Evolutionary conservation across 805 yeast species (phyloP).

Genomic region (Saccharomyces eubayanus): DNA sequence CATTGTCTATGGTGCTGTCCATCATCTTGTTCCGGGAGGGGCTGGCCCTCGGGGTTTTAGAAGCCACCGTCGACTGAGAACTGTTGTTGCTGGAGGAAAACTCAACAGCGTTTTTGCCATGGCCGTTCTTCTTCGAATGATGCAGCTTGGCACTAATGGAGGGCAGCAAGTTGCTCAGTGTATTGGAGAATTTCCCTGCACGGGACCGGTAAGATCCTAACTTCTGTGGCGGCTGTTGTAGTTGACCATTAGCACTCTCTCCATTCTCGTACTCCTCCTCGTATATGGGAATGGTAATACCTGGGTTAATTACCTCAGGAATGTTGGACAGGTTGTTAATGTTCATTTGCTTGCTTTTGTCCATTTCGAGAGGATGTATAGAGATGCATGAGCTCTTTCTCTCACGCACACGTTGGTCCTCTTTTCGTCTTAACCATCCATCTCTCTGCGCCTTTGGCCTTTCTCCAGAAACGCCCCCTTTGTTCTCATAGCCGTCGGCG

Average conservation of each 20-base stretch:
- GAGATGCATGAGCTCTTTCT: not conserved
- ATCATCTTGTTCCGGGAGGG: conserved; percentile 11
- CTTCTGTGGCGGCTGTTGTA: conserved; percentile 22
- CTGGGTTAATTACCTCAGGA: conserved; percentile 29
- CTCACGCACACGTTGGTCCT: not conserved
- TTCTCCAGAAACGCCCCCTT: not conserved
- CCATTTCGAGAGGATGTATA: conserved; percentile 1
- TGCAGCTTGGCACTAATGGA: conserved; percentile 31
- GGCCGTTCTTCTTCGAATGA: conserved; percentile 15
- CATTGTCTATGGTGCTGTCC: conserved; percentile 13
- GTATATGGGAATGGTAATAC: conserved; percentile 29
- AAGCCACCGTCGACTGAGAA: conserved; percentile 13
- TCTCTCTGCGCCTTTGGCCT: not conserved
- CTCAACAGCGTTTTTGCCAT: conserved; percentile 6
- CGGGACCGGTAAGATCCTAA: conserved; percentile 30
- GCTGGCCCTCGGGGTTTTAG: conserved; percentile 6
- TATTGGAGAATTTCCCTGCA: conserved; percentile 29
- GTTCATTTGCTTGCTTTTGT: conserved; percentile 7
- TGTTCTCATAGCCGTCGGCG: not conserved
- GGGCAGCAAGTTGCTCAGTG: conserved; percentile 29
- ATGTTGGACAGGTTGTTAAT: conserved; percentile 13
- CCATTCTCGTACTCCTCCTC: conserved; percentile 20
- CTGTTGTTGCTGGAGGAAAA: conserved; percentile 8
- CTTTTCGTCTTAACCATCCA: not conserved
- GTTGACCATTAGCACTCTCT: conserved; percentile 2